Evolutionary conservation across 2,329 filamentous ascomycete species (phyloP).

Genomic region (Alternaria panax): DNA sequence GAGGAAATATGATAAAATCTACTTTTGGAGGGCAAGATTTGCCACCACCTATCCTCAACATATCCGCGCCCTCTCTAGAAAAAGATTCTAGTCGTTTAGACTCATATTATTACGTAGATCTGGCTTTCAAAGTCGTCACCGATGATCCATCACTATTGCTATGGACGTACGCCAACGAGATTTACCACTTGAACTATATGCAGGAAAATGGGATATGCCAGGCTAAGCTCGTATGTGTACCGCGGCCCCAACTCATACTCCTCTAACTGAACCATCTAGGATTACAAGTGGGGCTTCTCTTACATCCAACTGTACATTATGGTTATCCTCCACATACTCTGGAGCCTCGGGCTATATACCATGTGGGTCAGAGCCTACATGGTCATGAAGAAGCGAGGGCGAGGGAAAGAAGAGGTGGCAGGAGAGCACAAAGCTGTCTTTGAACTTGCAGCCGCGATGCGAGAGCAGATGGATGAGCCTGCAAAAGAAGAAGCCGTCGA

Average conservation of each 20-base stretch:
- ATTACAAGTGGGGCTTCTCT: constrained; percentile 37
- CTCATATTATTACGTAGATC: not conserved
- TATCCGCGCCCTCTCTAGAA: constrained; percentile 6
- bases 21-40: constrained; percentile 7
- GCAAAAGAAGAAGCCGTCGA: not conserved
- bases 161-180: constrained; percentile 11
- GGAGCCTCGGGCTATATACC: constrained; percentile 24
- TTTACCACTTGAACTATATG: constrained; percentile 6
- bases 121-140: not conserved
- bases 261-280: constrained; percentile 9
- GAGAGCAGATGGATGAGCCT: constrained; percentile 3
- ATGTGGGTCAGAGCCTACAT: constrained; percentile 23
- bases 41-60: constrained; percentile 14
- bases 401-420: constrained; percentile 8
- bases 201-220: constrained; percentile 20
- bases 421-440: constrained; percentile 31
- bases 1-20: not conserved
- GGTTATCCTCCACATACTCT: constrained; percentile 21
- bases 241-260: not conserved
- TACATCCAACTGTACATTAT: constrained; percentile 29
- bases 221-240: constrained; percentile 5
- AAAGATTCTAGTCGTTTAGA: not conserved
- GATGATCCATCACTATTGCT: not conserved
- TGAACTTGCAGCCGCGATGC: constrained; percentile 31
- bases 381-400: constrained; percentile 13